Base-by-base conservation (phyloP, 495 filamentous ascomycete genomes). In the Penicillium paxilli region DNA sequence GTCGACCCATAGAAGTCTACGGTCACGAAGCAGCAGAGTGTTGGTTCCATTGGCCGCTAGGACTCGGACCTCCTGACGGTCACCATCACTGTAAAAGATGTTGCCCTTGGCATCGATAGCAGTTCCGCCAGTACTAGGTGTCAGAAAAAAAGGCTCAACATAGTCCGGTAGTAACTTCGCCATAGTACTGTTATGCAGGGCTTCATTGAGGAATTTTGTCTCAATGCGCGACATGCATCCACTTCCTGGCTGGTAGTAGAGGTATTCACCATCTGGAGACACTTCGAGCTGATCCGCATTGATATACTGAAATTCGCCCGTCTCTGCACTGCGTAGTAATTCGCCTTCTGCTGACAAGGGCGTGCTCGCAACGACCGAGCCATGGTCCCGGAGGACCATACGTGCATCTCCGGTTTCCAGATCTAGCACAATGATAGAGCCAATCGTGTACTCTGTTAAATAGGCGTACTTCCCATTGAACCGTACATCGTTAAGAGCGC, bases 141-240 rank as follows among this genome's bases (percentile, higher is more conserved):
- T 54, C 19, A 37, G 11, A 5, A 42, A 37, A 22, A 54, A 54
- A 12, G 51, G 41, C 42, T 47, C 42, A 16, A 47, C 30, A 19
- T 54, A 47, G 24, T 22, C 11, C 1, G 40, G 17, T 6, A 52
- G 40, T 5, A 41, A 4, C 1, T 44, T 19, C 3, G 28, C 17
- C 9, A 35, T 30, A 5, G 50, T 35, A 19, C 35, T 25, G 22
- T 46, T 52, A 2, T 52, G 25, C 12, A 52, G 26, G 6, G 50
- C 50, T 6, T 37, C 40, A 17, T 52, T 44, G 17, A 52, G 50
- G 20, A 45, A 52, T 35, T 46, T 35, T 0, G 50, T 52, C 21
- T 44, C 41, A 23, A 52, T 52, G 38, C 50, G 50, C n/a, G 21
- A 52, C 50, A 52, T 45, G 19, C 33, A 30, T 9, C 50, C 50